Evolutionary conservation across 2,329 filamentous ascomycete species (phyloP).

Genomic region (Pseudogymnoascus sp.): DNA sequence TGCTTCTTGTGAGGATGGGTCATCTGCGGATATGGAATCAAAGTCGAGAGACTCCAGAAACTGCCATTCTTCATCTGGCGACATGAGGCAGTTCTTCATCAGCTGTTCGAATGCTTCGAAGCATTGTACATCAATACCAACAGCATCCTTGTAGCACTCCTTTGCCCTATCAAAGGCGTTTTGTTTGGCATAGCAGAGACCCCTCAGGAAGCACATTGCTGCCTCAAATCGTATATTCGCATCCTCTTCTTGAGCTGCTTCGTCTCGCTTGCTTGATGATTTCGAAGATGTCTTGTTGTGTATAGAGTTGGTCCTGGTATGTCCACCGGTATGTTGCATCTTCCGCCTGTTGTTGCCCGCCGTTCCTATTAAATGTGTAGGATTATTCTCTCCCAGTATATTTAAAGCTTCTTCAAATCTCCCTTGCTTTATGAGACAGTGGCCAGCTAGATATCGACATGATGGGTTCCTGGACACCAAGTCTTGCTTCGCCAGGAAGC

Average conservation of each 20-base stretch:
- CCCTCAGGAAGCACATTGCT: conserved; percentile 92
- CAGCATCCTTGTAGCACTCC: conserved; percentile 96
- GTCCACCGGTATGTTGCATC: conserved; percentile 56
- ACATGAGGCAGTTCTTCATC: conserved; percentile 92
- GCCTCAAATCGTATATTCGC: conserved; percentile 82
- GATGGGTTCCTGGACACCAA: conserved; percentile 74
- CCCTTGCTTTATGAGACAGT: conserved; percentile 89
- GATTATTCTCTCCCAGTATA: conserved; percentile 86
- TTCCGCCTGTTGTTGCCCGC: conserved; percentile 60
- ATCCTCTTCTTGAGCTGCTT: conserved; percentile 51
- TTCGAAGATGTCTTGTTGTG: conserved; percentile 36
- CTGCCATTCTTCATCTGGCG: conserved; percentile 62
- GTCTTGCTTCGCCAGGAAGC: conserved; percentile 77
- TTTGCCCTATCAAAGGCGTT: conserved; percentile 96
- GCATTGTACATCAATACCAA: conserved; percentile 94
- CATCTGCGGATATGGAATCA: conserved; percentile 64
- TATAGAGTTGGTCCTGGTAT: conserved; percentile 41
- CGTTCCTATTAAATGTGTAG: conserved; percentile 74
- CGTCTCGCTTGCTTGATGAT: conserved; percentile 23
- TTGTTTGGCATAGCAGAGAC: conserved; percentile 91
- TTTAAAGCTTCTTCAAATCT: conserved; percentile 82
- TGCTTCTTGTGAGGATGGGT: conserved; percentile 72
- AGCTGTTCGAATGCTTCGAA: conserved; percentile 98
- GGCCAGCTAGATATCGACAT: conserved; percentile 85
- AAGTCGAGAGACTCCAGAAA: conserved; percentile 77